Base-by-base conservation (phyloP, 164 flowering plant genomes). In the Echeveria elegans region DNA sequence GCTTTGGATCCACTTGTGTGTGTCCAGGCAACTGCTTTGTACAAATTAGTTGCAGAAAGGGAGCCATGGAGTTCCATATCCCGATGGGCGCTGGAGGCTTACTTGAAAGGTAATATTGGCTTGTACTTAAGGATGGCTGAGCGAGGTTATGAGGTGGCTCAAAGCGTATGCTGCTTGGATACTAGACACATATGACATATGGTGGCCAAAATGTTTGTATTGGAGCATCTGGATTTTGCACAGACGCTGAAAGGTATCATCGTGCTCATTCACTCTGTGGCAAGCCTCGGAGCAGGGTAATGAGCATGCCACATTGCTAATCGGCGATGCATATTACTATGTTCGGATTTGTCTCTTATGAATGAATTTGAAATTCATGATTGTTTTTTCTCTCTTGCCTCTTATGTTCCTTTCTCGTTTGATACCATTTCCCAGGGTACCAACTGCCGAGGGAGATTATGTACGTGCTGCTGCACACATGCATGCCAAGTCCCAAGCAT, bases 101-200 rank as follows among this genome's bases (percentile, higher is more conserved):
- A 92, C 78, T 71, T 90, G 65, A 92, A 87, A 83, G 97, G 97
- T 72, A 97, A 92, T 72, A 75, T 92, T 34, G 97, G 99, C 32
- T 69, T 92, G 76, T 95, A 95, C 78, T 82, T 91, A 10, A 95
- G 99, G 76, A 86, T 92, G 97, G 97, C 97, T 28, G 99, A 95
- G 77, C 73, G 92, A 21, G 99, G 97, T 18, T 92, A 86, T 77
- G 99, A 92, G 84, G 84, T 92, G 32, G 97, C 97, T 69, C 97
- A 95, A 75, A 95, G 97, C 77, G 92, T n/a, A 92, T 80, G 97
- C 96, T 73, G 97, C 97, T 38, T 95, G 99, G 99, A 95, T 95
- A 74, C 90, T 95, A 65, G 99, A 90, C 78, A 92, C 86, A 74
- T 88, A 82, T 80, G 93, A 92, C 86, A 74, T 88, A 82, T 80